Conservation (phyloP, 2,329 filamentous ascomycete genomes). For the Shiraia sp. region DNA sequence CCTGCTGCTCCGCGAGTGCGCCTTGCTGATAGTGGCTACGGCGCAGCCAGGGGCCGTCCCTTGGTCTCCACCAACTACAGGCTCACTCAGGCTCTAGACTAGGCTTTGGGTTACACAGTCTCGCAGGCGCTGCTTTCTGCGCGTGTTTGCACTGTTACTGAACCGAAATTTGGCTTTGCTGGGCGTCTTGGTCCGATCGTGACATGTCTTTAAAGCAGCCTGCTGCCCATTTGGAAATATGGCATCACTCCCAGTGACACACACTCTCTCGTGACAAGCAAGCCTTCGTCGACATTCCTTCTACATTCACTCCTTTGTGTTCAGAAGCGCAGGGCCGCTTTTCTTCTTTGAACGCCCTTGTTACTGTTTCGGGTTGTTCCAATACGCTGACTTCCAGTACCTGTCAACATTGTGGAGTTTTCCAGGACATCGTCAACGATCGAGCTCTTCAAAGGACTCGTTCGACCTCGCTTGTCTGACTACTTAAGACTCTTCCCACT, state of each 20-base stretch:
- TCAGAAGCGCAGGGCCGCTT: slow-evolving; percentile 37
- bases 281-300: slow-evolving; percentile 39
- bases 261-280: slow-evolving; percentile 33
- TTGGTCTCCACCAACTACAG: slow-evolving; percentile 16
- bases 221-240: slow-evolving; percentile 19
- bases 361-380: slow-evolving; percentile 14
- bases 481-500: slow-evolving; percentile 12
- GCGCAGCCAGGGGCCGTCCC: slow-evolving; percentile 18
- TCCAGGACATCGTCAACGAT: slow-evolving; percentile 20
- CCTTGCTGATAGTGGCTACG: slow-evolving; percentile 29
- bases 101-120: slow-evolving; percentile 27
- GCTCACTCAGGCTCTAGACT: slow-evolving; percentile 6
- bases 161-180: slow-evolving; percentile 16
- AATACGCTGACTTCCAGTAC: slow-evolving; percentile 5
- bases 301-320: slow-evolving; percentile 31
- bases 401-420: background rate
- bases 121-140: slow-evolving; percentile 22
- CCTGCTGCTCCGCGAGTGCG: slow-evolving; percentile 10
- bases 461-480: slow-evolving; percentile 6
- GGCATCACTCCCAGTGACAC: slow-evolving; percentile 30
- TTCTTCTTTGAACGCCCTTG: slow-evolving; percentile 27
- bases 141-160: slow-evolving; percentile 14
- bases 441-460: slow-evolving; percentile 6
- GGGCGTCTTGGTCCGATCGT: slow-evolving; percentile 14
- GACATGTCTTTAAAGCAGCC: slow-evolving; percentile 22